A percentile compares a stretch with the other conserved stretches of the same genome.
Conservation (phyloP, 139 green algal genomes). For the Helicosporidium sp. region DNA sequence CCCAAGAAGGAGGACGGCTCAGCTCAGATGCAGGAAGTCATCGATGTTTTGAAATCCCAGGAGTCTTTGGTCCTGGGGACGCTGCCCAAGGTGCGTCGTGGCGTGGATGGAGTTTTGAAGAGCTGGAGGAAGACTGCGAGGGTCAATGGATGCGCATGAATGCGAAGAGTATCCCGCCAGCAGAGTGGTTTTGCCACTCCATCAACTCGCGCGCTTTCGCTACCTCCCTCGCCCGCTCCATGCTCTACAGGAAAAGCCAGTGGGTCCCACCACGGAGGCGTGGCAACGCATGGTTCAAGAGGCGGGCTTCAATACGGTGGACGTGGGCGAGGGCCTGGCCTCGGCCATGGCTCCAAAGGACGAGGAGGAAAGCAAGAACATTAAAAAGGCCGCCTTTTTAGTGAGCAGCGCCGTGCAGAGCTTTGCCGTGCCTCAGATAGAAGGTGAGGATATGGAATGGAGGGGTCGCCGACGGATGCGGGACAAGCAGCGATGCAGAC, state of each 20-base stretch:
- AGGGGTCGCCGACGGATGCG: too few species aligned
- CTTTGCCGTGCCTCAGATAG: constrained; percentile 49
- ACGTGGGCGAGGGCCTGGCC: constrained; percentile 33
- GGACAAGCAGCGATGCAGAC: too few species aligned
- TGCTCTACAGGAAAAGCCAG: constrained; percentile 42
- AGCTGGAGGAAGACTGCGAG: too few species aligned
- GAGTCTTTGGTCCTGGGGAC: constrained; percentile 26
- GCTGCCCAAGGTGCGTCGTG: constrained; percentile 30
- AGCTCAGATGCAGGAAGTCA: constrained; percentile 30
- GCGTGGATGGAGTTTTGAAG: neutral
- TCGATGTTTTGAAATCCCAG: constrained; percentile 26
- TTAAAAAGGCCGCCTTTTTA: constrained; percentile 74
- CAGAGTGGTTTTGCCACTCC: too few species aligned
- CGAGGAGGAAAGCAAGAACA: constrained; percentile 47
- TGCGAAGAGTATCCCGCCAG: too few species aligned
- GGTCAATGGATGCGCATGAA: too few species aligned
- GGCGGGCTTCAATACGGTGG: constrained; percentile 18
- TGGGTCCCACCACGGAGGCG: constrained; percentile 36
- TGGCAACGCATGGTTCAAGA: constrained; percentile 20
- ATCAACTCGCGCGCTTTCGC: too few species aligned
- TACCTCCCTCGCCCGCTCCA: too few species aligned
- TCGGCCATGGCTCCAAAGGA: constrained; percentile 65
- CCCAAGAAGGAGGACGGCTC: constrained; percentile 58
- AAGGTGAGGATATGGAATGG: constrained; percentile 18
- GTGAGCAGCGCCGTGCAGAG: constrained; percentile 40